Conservation (phyloP, 352 stramenopile species). For the Pythium volutum region DNA sequence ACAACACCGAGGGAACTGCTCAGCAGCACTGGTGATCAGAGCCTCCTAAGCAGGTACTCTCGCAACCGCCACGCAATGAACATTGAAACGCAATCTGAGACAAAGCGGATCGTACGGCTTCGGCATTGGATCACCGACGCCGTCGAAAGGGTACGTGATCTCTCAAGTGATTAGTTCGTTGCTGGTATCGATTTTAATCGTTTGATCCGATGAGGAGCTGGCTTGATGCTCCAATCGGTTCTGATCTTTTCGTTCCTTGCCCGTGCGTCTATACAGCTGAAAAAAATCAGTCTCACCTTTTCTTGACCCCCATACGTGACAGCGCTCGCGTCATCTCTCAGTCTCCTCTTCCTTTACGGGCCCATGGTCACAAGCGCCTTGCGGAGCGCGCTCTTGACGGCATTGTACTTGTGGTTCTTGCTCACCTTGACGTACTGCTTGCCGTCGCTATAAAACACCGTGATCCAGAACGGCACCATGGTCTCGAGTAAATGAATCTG, state of each 20-base stretch:
- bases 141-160: background rate
- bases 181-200: too few relatives aligned
- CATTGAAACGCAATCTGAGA: slow-evolving; percentile 17
- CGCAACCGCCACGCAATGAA: too few relatives aligned
- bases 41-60: too few relatives aligned
- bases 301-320: background rate
- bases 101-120: background rate
- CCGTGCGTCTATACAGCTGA: background rate
- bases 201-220: too few relatives aligned
- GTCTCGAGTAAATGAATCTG: slow-evolving; percentile 68
- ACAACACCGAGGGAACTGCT: too few relatives aligned
- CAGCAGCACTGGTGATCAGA: too few relatives aligned
- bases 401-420: slow-evolving; percentile 61
- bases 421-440: slow-evolving; percentile 68
- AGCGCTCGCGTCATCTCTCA: background rate
- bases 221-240: too few relatives aligned
- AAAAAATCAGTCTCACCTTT: background rate
- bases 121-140: background rate
- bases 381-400: slow-evolving; percentile 55
- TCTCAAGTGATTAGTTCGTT: background rate
- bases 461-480: slow-evolving; percentile 75
- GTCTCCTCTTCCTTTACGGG: background rate
- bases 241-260: too few relatives aligned
- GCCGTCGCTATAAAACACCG: slow-evolving; percentile 53
- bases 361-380: slow-evolving; percentile 35